phyloP scores from a whole-genome alignment of 1,284 basidiomycete genomes.

The Rhodotorula mucilaginosa region DNA sequence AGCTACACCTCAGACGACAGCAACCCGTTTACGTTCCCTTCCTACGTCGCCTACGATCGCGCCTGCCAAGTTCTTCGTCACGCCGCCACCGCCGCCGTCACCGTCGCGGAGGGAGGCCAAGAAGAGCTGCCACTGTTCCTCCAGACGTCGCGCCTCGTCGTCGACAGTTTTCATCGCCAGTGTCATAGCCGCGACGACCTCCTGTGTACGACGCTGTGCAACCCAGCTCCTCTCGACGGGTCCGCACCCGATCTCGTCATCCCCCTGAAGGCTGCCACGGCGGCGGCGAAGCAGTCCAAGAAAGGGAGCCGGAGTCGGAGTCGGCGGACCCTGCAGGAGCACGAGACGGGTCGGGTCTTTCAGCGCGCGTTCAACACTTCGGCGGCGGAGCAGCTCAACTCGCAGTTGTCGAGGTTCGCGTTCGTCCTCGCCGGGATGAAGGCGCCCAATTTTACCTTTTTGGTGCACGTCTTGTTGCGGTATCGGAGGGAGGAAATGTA shows the following conservation, averaged over 20 bases:
- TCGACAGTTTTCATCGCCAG: constrained; percentile 26
- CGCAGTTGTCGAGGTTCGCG: constrained; percentile 16
- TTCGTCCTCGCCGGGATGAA: constrained; percentile 13
- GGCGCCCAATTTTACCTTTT: constrained; percentile 24
- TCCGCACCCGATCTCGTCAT: constrained; percentile 22
- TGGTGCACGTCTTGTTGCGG: constrained; percentile 14
- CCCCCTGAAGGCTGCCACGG: neutral
- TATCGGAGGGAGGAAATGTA: constrained; percentile 3
- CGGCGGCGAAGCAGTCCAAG: neutral
- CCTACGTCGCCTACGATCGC: constrained; percentile 33
- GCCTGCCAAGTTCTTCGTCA: constrained; percentile 26
- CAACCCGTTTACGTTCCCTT: neutral
- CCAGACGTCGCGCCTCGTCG: constrained; percentile 15
- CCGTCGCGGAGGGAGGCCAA: neutral
- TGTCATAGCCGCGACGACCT: constrained; percentile 12
- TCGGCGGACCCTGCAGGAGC: neutral
- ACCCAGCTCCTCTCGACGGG: constrained; percentile 28
- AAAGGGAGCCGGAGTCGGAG: neutral
- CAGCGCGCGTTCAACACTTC: constrained; percentile 31
- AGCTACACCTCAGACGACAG: neutral
- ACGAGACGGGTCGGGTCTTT: neutral
- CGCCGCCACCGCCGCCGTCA: neutral
- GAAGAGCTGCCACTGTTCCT: constrained; percentile 4
- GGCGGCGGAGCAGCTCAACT: constrained; percentile 37
- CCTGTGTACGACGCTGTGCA: constrained; percentile 23